These are phyloP conservation scores for Trametes gibbosa DNA, from an alignment of 768 basidiomycete genomes.

Conservation along the genomic window DNA sequence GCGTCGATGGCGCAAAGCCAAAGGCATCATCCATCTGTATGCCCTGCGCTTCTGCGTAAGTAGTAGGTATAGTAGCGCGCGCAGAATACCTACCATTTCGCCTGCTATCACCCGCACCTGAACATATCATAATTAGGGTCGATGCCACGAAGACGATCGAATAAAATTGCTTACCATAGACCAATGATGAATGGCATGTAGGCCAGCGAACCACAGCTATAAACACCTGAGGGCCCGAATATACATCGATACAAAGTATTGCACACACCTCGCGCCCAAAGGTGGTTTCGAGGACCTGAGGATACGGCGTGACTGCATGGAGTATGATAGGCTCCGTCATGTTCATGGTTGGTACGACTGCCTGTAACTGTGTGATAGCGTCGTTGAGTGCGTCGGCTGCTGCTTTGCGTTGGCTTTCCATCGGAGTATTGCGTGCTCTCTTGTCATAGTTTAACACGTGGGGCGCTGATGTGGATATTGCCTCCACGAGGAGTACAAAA, in stretches of 20 bases:
- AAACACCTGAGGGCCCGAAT: conserved; percentile 3
- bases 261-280: conserved; percentile 73
- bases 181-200: conserved; percentile 91
- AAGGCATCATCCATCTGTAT: conserved; percentile 72
- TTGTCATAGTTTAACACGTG: conserved; percentile 72
- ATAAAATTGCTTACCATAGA: conserved; percentile 60
- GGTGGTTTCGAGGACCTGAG: conserved; percentile 73
- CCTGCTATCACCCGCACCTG: conserved; percentile 83
- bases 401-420: conserved; percentile 66
- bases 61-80: too few species aligned
- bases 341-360: conserved; percentile 45
- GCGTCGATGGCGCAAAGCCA: conserved; percentile 83
- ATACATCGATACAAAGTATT: neutral
- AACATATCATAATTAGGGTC: neutral
- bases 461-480: conserved; percentile 43
- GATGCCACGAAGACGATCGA: neutral
- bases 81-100: conserved; percentile 57
- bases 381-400: conserved; percentile 57
- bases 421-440: conserved; percentile 75
- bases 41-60: conserved; percentile 39
- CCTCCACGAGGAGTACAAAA: conserved; percentile 64
- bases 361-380: conserved; percentile 54
- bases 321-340: conserved; percentile 63
- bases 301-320: conserved; percentile 78
- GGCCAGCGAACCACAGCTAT: conserved; percentile 81